These are phyloP conservation scores for Wickerhamomyces ciferrii DNA, from an alignment of 805 yeast species.

Conservation along the genomic window DNA sequence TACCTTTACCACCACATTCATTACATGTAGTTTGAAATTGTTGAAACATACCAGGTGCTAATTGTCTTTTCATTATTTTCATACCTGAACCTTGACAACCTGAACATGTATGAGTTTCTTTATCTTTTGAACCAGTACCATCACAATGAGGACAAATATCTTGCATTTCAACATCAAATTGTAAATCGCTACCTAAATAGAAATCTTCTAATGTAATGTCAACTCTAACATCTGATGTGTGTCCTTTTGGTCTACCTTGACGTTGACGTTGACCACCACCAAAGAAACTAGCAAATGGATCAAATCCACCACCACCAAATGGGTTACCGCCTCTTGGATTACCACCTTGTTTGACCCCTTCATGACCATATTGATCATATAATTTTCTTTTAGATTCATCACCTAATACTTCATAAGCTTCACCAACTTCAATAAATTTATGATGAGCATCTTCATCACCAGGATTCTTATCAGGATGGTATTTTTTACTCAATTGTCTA, in stretches of 20 bases:
- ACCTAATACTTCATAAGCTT: slow-evolving; percentile 83
- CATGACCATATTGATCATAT: slow-evolving; percentile 77
- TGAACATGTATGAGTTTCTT: slow-evolving; percentile 57
- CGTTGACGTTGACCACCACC: slow-evolving; percentile 32
- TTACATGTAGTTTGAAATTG: slow-evolving; percentile 78
- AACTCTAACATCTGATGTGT: slow-evolving; percentile 51
- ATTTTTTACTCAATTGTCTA: slow-evolving; percentile 73
- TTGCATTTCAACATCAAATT: slow-evolving; percentile 61
- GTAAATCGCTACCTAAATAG: slow-evolving; percentile 61
- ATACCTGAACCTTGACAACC: slow-evolving; percentile 77
- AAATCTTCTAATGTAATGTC: slow-evolving; percentile 58
- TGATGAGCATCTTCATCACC: slow-evolving; percentile 79
- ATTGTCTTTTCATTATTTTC: slow-evolving; percentile 56
- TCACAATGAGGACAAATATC: slow-evolving; percentile 72
- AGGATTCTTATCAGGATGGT: slow-evolving; percentile 93
- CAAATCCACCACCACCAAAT: slow-evolving; percentile 40
- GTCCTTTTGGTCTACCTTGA: slow-evolving; percentile 45
- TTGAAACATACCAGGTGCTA: slow-evolving; percentile 91
- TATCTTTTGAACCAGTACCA: slow-evolving; percentile 86
- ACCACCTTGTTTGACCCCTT: slow-evolving; percentile 61
- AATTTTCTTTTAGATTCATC: slow-evolving; percentile 63
- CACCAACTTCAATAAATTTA: slow-evolving; percentile 85
- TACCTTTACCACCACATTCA: slow-evolving; percentile 75
- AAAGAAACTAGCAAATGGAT: slow-evolving; percentile 62
- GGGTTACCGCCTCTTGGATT: slow-evolving; percentile 35